Evolutionary conservation across 371 early-diverging fungal genomes (phyloP), one percentile per base, ranked within the genome.

Genomic region (Blastocladiella emersonii): DNA sequence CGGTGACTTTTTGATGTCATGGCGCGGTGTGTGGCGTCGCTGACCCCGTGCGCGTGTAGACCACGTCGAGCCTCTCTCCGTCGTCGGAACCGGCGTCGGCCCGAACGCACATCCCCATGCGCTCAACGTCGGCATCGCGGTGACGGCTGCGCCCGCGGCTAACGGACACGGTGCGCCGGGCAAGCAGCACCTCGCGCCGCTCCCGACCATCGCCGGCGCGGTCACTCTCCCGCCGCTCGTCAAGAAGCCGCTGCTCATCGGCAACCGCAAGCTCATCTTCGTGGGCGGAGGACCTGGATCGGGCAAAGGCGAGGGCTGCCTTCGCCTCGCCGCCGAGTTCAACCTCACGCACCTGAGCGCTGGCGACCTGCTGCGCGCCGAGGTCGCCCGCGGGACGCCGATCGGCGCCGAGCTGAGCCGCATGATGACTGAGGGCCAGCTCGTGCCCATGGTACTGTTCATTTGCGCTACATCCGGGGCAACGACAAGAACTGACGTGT

Each of bases 291-390:
- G 59, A 8, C 59, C 59, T 25, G 59, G 59, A 23, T 34, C 35
- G 39, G 59, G 59, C 19, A 76, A 76, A 73, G 86, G 87, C 36
- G 86, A 86, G 15, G 80, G 84, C 66, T 81, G 85, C 65, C 77
- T 64, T 12, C 63, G 69, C 41, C 67, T 89, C 6, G 72, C 72
- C 10, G 64, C 76, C 34, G 64, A 76, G 39, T 75, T 77, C 61
- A 64, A 68, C 32, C 68, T 76, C 56, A 68, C 68, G 1, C 90
- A 90, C 64, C 63, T 88, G 32, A 78, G 79, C 7, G 76, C 83
- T 21, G 90, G 89, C 21, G 88, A 88, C 65, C 68, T 88, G 44
- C 71, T 90, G 34, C 70, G 90, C 12, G 72, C 71, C 15, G 83
- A 84, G 66, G 79, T 80, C 39, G 61, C 70, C 34, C 68, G 65